Conservation (phyloP, 306 rosid species). For the Ormosia emarginata region DNA sequence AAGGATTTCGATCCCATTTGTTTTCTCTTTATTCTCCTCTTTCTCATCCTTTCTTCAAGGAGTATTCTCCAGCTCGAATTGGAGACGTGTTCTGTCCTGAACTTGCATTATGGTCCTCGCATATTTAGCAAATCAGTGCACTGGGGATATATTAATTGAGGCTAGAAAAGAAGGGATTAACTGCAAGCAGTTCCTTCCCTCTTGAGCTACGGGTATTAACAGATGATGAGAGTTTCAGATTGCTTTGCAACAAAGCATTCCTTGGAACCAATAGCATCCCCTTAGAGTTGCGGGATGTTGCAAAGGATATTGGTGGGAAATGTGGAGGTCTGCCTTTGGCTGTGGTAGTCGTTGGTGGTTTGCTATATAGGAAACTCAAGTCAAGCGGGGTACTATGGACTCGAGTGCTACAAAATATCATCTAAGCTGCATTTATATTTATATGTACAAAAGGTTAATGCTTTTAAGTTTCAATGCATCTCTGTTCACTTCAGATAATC, state of each 20-base stretch:
- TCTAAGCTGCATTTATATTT: not conserved
- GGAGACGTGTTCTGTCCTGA: too few species aligned
- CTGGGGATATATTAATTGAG: too few species aligned
- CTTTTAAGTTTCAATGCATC: not conserved
- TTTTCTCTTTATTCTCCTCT: too few species aligned
- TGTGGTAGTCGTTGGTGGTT: slow-evolving; percentile 44
- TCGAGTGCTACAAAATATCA: slow-evolving; percentile 28
- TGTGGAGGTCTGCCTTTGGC: slow-evolving; percentile 52
- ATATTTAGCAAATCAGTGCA: too few species aligned
- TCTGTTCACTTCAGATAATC: not conserved
- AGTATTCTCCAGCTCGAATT: too few species aligned
- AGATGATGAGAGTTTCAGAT: slow-evolving; percentile 32
- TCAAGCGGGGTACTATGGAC: slow-evolving; percentile 39
- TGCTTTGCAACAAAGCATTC: slow-evolving; percentile 41
- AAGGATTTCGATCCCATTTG: too few species aligned
- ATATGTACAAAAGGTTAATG: not conserved
- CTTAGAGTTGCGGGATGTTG: slow-evolving; percentile 20
- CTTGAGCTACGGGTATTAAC: slow-evolving; percentile 25
- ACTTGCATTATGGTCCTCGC: too few species aligned
- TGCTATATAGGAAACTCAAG: slow-evolving; percentile 35
- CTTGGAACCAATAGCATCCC: slow-evolving; percentile 24
- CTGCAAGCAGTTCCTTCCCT: too few species aligned
- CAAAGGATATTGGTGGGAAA: slow-evolving; percentile 33
- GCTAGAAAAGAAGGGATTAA: too few species aligned
- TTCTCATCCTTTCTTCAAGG: too few species aligned